phyloP scores from a whole-genome alignment of 352 stramenopile species.

The Pythium chondricola region DNA sequence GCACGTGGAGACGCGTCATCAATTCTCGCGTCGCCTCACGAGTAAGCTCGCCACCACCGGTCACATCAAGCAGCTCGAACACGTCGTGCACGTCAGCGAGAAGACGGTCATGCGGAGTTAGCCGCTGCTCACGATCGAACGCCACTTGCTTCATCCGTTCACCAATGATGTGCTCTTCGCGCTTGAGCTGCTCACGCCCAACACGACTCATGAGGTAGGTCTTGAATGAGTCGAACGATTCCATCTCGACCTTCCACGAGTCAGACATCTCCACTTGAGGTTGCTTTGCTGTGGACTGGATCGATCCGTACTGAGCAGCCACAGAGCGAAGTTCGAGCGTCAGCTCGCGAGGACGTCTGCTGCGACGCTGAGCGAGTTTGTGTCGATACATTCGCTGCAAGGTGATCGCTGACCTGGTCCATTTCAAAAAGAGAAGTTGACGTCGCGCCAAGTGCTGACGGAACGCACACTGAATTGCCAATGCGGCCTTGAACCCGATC shows the following conservation, averaged over 20 bases:
- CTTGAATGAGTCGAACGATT: slow-evolving; percentile 50
- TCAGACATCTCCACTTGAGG: too few species aligned
- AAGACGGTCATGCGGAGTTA: slow-evolving; percentile 31
- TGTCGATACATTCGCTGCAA: slow-evolving; percentile 60
- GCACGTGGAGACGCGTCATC: slow-evolving; percentile 52
- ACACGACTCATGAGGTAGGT: slow-evolving; percentile 38
- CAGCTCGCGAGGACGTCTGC: slow-evolving; percentile 28
- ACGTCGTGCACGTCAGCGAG: slow-evolving; percentile 53
- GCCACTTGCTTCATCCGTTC: slow-evolving; percentile 29
- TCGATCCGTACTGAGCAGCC: slow-evolving; percentile 31
- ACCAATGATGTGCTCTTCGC: slow-evolving; percentile 39
- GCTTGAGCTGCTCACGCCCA: slow-evolving; percentile 44
- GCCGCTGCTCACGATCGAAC: slow-evolving; percentile 30
- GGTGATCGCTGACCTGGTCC: slow-evolving; percentile 35
- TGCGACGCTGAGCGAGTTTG: slow-evolving; percentile 33
- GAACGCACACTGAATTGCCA: slow-evolving; percentile 61
- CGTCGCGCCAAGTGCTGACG: slow-evolving; percentile 60
- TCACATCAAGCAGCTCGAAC: slow-evolving; percentile 66
- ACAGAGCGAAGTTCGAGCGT: slow-evolving; percentile 40
- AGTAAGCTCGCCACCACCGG: slow-evolving; percentile 39
- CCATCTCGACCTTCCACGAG: slow-evolving; percentile 43
- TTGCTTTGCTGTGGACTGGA: slow-evolving; percentile 15
- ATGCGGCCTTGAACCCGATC: slow-evolving; percentile 25
- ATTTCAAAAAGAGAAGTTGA: slow-evolving; percentile 35
- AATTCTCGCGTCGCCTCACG: slow-evolving; percentile 37